Conservation (phyloP, 2,329 filamentous ascomycete genomes). For the Aspergillus spinulosporus region DNA sequence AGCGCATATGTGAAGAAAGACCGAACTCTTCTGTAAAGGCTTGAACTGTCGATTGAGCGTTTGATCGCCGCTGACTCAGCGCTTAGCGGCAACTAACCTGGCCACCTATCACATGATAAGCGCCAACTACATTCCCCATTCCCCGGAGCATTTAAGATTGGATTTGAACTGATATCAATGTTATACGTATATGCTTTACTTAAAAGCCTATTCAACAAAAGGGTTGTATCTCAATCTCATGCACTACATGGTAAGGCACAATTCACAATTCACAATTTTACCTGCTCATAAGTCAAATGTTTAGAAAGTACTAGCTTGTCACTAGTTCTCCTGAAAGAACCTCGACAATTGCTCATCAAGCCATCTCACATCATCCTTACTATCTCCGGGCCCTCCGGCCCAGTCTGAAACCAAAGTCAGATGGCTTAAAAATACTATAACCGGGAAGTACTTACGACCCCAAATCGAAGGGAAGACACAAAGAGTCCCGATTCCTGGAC, state of each 20-base stretch:
- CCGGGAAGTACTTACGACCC: slow-evolving; percentile 54
- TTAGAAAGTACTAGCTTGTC: no score
- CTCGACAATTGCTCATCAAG: slow-evolving; percentile 61
- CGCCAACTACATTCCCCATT: not conserved
- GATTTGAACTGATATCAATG: no score
- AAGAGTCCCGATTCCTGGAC: slow-evolving; percentile 57
- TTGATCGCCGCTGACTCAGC: slow-evolving; percentile 21
- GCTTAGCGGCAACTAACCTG: not conserved
- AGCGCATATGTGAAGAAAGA: slow-evolving; percentile 6
- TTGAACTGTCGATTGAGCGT: slow-evolving; percentile 7
- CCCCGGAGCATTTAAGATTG: no score
- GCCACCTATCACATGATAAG: slow-evolving; percentile 7
- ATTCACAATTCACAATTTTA: no score
- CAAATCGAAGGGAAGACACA: slow-evolving; percentile 61
- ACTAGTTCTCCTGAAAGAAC: slow-evolving; percentile 48
- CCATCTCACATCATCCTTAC: slow-evolving; percentile 69
- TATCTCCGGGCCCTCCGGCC: slow-evolving; percentile 71
- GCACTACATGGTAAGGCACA: no score
- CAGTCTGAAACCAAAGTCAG: slow-evolving; percentile 44
- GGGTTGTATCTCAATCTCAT: no score
- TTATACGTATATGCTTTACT: no score
- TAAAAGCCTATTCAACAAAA: no score
- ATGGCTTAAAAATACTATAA: not conserved
- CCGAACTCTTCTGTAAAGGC: slow-evolving; percentile 5
- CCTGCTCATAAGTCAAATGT: no score